These are phyloP conservation scores for Thraustochytrium aureum DNA, from an alignment of 352 stramenopile genomes.

Conservation along the genomic window DNA sequence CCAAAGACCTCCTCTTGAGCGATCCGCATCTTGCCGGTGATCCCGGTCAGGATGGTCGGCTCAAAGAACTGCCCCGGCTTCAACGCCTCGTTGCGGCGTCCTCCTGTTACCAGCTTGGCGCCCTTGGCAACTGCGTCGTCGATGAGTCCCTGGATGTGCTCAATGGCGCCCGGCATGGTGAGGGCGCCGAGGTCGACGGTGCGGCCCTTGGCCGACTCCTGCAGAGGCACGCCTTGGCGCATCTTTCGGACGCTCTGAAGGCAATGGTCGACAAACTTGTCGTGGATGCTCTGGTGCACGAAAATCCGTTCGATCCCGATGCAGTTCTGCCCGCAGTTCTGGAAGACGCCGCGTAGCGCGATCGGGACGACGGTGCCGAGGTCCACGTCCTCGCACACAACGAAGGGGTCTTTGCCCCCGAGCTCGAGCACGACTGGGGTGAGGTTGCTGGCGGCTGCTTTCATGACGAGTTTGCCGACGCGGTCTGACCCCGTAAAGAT, in stretches of 20 bases:
- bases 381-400: slow-evolving; percentile 74
- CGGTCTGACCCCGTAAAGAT: slow-evolving; percentile 81
- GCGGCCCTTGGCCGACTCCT: slow-evolving; percentile 52
- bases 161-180: slow-evolving; percentile 72
- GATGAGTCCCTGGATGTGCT: slow-evolving; percentile 76
- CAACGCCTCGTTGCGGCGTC: slow-evolving; percentile 59
- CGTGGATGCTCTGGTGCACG: slow-evolving; percentile 74
- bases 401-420: slow-evolving; percentile 78
- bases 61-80: slow-evolving; percentile 56
- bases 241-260: slow-evolving; percentile 62
- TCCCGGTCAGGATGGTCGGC: slow-evolving; percentile 74
- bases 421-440: slow-evolving; percentile 88
- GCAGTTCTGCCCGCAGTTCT: slow-evolving; percentile 86
- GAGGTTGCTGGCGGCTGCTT: slow-evolving; percentile 67
- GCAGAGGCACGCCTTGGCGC: slow-evolving; percentile 70
- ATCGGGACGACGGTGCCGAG: slow-evolving; percentile 68
- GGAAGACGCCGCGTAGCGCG: slow-evolving; percentile 77
- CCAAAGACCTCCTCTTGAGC: slow-evolving; percentile 82
- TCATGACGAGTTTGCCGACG: slow-evolving; percentile 77
- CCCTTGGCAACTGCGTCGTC: slow-evolving; percentile 79
- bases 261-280: slow-evolving; percentile 63
- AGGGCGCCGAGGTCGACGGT: slow-evolving; percentile 78
- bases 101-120: slow-evolving; percentile 70
- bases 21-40: slow-evolving; percentile 76
- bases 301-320: slow-evolving; percentile 78